Evolutionary conservation across 352 stramenopile genomes (phyloP), one percentile per base, ranked within the genome.

Genomic region (Phytophthora quininea): DNA sequence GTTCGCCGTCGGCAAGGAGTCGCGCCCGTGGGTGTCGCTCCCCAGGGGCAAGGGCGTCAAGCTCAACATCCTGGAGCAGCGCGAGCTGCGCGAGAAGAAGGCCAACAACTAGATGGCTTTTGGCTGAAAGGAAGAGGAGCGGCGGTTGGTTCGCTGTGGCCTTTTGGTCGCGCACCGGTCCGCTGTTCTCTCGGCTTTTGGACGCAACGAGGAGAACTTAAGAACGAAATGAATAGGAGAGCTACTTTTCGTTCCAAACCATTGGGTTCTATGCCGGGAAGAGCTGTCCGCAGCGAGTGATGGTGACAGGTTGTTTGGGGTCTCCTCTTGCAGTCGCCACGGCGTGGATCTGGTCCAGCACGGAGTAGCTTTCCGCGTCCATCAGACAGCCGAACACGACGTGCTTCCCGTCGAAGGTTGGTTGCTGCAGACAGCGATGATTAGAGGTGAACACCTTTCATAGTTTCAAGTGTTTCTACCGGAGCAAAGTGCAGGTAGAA

Each of bases 21-120:
- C 93, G 57, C 91, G 94, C 42, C 91, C 96, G 65, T 91, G 94
- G 71, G 91, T 99, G 52, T 97, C 95, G 52, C 90, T 99, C 57
- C 97, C 98, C 40, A 98, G 98, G 87, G 97, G 97, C 88, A 98
- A 99, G 89, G 98, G 98, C 78, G 90, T 99, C 84, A 99, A 99
- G 96, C 97, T 99, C 74, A 98, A 84, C 74, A 99, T 99, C 73
- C 77, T 99, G 57, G 95, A 99, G 82, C 92, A 99, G 89, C 83
- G 83, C 51, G 77, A 79, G 62, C 74, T 92, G 50, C 85, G 86
- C 56, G 86, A 93, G 73, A 93, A 92, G 77, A 78, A 80, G 67
- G 74, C 77, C 67, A 82, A 86, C 65, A 88, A 89, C 76, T 91
- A 89, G 84, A 50, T 55, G 45, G 67, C 33, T 45, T 62, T 7